Evolutionary conservation across 129 eudicot genomes (phyloP), one percentile per base, ranked within the genome.

Genomic region (Pulicaria dysenterica): DNA sequence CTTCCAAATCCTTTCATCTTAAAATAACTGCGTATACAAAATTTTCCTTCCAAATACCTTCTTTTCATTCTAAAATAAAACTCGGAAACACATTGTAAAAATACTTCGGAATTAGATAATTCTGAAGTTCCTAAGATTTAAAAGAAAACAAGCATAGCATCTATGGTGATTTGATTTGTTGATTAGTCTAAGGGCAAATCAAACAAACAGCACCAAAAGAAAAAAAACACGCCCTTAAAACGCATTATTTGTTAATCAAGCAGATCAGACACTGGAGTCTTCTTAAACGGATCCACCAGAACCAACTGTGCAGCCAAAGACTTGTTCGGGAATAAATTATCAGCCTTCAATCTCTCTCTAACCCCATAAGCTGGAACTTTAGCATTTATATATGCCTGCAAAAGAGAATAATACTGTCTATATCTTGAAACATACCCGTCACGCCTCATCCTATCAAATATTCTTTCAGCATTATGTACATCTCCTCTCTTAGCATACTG

Each of bases 311-410:
- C 82, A 0, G 69, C 82, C 82, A 93, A 8, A 15, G 47, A 43
- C 62, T 70, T 82, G 58, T 65, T 83, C 3, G 96, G 96, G 63
- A 83, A 73, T 4, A 93, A 36, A 47, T 87, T 90, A 62, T 90
- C 98, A 5, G 86, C 96, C 79, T 78, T 87, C 93, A 93, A 66
- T 60, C 98, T 81, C 69, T 93, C 95, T 36, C 67, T 67, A 47
- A 93, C 57, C 73, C 98, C 98, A 77, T 93, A 93, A 6, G 85
- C 84, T 12, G 96, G 95, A 13, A 46, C 40, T 63, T 86, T 86
- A 17, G 92, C 95, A 58, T 80, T 86, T 14, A 88, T 50, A 71
- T 93, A 93, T 8, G 96, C 84, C 55, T 87, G 79, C 65, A 87
- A 56, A 15, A 93, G 89, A 9, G 75, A 10, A 13, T 58, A 65